A percentile compares a stretch with the other conserved stretches of the same genome.
Evolutionary conservation across 2,329 filamentous ascomycete genomes (phyloP).

Genomic region (Ophiosphaerella narmari): DNA sequence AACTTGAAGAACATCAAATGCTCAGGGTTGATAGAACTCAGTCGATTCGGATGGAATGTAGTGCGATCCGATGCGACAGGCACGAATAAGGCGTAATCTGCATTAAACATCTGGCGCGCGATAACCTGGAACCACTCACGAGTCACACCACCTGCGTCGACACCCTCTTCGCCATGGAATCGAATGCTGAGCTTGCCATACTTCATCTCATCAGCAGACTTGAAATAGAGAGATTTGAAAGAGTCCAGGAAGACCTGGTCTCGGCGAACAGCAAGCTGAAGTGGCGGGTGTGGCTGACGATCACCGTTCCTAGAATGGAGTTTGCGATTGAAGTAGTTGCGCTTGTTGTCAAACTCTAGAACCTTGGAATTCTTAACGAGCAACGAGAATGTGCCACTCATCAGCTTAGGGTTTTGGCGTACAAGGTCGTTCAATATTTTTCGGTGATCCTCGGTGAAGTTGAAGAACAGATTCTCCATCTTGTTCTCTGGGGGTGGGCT

Average conservation of each 20-base stretch:
- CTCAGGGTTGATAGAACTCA: conserved; percentile 92
- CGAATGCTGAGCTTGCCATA: conserved; percentile 97
- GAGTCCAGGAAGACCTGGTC: conserved; percentile 98
- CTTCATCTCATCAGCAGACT: conserved; percentile 95
- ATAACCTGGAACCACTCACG: conserved; percentile 99
- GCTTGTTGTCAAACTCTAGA: conserved; percentile 98
- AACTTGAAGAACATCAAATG: conserved; percentile 99
- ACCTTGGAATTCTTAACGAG: conserved; percentile 99
- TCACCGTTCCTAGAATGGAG: conserved; percentile 78
- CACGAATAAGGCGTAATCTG: conserved; percentile 94
- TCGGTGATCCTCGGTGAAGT: conserved; percentile 94
- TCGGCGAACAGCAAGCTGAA: conserved; percentile 88
- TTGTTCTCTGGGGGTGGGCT: conserved; percentile 79
- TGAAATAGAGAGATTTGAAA: conserved; percentile 98
- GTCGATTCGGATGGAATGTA: conserved; percentile 96
- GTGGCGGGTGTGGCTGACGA: conserved; percentile 68
- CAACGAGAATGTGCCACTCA: conserved; percentile 96
- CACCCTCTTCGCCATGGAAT: conserved; percentile 96
- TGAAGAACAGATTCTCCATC: conserved; percentile 93
- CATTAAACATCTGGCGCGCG: conserved; percentile 97
- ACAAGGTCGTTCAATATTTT: conserved; percentile 98
- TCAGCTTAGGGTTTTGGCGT: conserved; percentile 93
- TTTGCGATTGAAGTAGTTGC: conserved; percentile 96
- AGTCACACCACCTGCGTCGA: conserved; percentile 95
- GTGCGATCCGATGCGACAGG: conserved; percentile 96